Conservation (phyloP, 257 asterid species). For the Sherardia arvensis region DNA sequence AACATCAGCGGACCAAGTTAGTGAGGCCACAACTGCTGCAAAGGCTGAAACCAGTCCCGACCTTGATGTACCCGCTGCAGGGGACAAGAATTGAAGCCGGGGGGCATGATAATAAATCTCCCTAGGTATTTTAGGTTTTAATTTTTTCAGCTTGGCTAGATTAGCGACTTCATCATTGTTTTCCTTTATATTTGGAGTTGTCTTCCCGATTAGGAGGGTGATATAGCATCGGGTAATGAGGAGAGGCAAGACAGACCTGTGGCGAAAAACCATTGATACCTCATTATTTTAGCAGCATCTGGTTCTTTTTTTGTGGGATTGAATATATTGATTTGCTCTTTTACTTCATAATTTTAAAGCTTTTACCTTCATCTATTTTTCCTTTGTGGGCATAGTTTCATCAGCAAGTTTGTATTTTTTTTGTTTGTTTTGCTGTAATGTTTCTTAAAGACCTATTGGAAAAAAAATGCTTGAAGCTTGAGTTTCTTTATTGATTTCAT, state of each 20-base stretch:
- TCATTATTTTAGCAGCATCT: neutral
- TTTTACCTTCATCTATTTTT: no score
- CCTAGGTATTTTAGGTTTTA: no score
- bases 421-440: no score
- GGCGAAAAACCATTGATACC: neutral
- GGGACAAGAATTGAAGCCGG: constrained; percentile 5
- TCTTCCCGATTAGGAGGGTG: constrained; percentile 5
- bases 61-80: constrained; percentile 3
- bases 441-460: no score
- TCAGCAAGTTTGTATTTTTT: no score
- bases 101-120: neutral
- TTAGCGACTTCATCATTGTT: neutral
- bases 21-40: neutral
- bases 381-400: no score
- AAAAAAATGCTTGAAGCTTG: no score
- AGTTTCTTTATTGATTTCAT: no score
- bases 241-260: neutral
- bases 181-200: neutral
- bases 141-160: constrained; percentile 3
- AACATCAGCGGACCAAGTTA: constrained; percentile 3
- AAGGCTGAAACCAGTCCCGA: constrained; percentile 9
- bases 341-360: neutral
- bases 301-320: neutral
- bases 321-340: neutral
- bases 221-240: neutral